A percentile compares a stretch with the other conserved stretches of the same genome.
phyloP scores from a whole-genome alignment of 2,329 filamentous ascomycete species.

The Alternaria conjuncta region DNA sequence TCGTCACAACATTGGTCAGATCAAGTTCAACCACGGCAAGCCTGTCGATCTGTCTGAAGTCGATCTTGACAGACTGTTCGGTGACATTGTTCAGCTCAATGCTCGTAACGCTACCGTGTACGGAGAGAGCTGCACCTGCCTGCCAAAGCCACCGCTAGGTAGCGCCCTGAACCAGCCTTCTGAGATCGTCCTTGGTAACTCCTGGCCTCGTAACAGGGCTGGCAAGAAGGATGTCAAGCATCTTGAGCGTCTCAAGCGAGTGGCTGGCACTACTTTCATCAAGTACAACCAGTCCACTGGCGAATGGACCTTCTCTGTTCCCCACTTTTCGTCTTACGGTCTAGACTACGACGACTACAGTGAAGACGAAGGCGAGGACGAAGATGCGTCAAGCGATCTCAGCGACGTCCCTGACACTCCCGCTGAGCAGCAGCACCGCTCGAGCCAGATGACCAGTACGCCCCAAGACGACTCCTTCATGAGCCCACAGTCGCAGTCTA shows the following conservation, averaged over 20 bases:
- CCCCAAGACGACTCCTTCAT: constrained; percentile 46
- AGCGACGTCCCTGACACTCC: constrained; percentile 55
- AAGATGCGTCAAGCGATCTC: constrained; percentile 39
- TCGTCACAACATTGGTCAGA: constrained; percentile 78
- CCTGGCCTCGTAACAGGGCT: constrained; percentile 80
- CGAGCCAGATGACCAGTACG: constrained; percentile 43
- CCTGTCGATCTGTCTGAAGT: constrained; percentile 79
- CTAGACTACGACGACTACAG: constrained; percentile 70
- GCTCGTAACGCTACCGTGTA: constrained; percentile 89
- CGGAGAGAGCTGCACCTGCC: constrained; percentile 52
- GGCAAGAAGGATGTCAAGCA: constrained; percentile 79
- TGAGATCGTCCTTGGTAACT: constrained; percentile 86
- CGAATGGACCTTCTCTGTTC: constrained; percentile 90
- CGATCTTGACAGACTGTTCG: constrained; percentile 80
- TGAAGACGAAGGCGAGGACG: constrained; percentile 68
- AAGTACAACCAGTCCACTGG: constrained; percentile 80
- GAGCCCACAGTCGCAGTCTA: constrained; percentile 52
- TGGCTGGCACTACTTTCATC: constrained; percentile 81
- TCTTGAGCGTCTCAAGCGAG: constrained; percentile 77
- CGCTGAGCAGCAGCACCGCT: constrained; percentile 37
- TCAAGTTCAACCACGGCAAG: constrained; percentile 69
- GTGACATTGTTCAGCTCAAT: constrained; percentile 75
- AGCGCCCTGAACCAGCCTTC: constrained; percentile 93
- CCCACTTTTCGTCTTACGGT: constrained; percentile 96
- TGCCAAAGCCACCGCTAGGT: constrained; percentile 80